Base-by-base conservation (phyloP, 345 rosid species). In the Pelargonium nanum region DNA sequence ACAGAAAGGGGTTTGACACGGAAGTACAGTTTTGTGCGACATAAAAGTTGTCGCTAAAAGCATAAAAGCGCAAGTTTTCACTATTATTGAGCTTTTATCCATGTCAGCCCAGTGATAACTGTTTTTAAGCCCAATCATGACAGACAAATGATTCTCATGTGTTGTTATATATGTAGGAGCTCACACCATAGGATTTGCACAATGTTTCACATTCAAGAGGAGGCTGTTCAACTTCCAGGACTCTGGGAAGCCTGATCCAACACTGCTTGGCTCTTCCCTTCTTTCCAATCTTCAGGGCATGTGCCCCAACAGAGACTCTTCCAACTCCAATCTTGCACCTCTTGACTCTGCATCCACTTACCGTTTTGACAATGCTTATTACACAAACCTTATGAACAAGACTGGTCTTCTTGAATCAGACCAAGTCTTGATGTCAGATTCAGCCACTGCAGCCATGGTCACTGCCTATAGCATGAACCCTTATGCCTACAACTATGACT, bases 121-220 rank as follows among this genome's bases (percentile, higher is more conserved):
- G 16, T 9, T 15, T 53, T 53, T 1, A 7, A 8, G 21, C 7
- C 21, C 23, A n/a, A 13, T 53, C 26, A 22, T 12, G 2, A 21
- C 7, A 2, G 1, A 55, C 9, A 8, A 21, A 9, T 6, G 9
- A 24, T 15, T 15, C 2, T 20, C 45, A 0, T 22, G 30, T 26
- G 4, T 25, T 13, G 20, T n/a, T 28, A 19, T 13, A 19, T 21
- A 28, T 71, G 59, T 65, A 88, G 95, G 92, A 66, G 96, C 88
- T 24, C 98, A 88, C 72, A 91, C 98, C 19, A 67, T 91, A 65
- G 98, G 98, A 13, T 83, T 68, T 77, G 98, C 98, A 16, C 96
- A 88, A 55, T 91, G 96, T 66, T 81, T 88, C 68, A 63, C 84
- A 52, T 79, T 91, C 85, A 91, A 91, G 81, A 74, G 76, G 51